phyloP scores from a whole-genome alignment of 371 early-diverging fungal species.

The Dinochytrium kinnereticum region DNA sequence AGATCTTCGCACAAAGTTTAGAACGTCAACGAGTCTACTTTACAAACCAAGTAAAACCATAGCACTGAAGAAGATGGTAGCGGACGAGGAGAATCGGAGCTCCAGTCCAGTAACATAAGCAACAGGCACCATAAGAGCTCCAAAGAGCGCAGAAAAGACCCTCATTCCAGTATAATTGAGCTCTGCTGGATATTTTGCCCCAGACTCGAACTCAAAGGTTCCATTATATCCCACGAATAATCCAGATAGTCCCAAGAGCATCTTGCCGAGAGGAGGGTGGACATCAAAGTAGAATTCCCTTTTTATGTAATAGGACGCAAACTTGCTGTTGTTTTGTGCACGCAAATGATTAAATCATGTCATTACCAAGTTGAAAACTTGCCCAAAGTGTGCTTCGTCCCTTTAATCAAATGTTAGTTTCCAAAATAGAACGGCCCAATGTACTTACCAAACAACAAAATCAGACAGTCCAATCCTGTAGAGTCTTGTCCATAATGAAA shows the following conservation, averaged over 20 bases:
- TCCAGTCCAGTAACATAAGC: constrained; percentile 90
- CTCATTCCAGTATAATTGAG: constrained; percentile 95
- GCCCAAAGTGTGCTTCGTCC: constrained; percentile 57
- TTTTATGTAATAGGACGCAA: constrained; percentile 93
- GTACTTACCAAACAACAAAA: constrained; percentile 80
- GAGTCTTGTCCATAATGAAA: constrained; percentile 70
- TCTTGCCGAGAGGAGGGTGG: constrained; percentile 99
- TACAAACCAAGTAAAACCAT: constrained; percentile 80
- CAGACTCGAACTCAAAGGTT: constrained; percentile 90
- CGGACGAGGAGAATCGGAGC: constrained; percentile 69
- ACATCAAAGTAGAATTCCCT: constrained; percentile 98
- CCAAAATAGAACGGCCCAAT: neutral
- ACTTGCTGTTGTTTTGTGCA: constrained; percentile 61
- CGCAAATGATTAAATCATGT: neutral
- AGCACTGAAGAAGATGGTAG: constrained; percentile 72
- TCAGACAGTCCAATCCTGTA: constrained; percentile 76
- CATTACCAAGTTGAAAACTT: constrained; percentile 14
- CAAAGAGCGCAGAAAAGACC: constrained; percentile 87
- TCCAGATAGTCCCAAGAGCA: constrained; percentile 94
- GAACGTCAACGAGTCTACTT: neutral
- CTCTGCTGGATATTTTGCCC: constrained; percentile 78
- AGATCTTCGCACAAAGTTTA: constrained; percentile 65
- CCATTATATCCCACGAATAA: constrained; percentile 89
- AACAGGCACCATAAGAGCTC: constrained; percentile 91
- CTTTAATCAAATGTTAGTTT: constrained; percentile 22